Base-by-base conservation (phyloP, 2,329 filamentous ascomycete species). In the Acrocalymma vagum region DNA sequence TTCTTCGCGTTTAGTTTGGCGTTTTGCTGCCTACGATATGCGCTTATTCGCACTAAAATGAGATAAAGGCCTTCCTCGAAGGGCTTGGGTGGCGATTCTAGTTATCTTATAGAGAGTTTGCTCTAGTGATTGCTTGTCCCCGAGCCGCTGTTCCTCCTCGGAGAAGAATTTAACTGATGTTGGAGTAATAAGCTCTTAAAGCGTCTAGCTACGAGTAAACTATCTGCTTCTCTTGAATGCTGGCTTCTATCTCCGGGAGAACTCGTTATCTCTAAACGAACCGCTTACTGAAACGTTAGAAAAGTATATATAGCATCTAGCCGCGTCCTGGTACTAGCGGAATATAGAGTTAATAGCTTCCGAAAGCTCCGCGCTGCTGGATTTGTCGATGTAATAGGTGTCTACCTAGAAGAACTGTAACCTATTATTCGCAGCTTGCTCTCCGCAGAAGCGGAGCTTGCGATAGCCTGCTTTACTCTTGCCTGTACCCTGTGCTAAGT, bases 361-460 rank as follows among this genome's bases (percentile, higher is more conserved):
- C 16, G n/a, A 25, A 9, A 34, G 31, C 20, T 34, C n/a, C 22
- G 15, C 13, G 13, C 42, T 46, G 4, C 32, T 37, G 2, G 25
- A 25, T 16, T 46, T 46, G 25, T 46, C 38, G 4, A 46, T 46
- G 20, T 38, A 46, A 9, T 38, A 46, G 2, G 42, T 46, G 9
- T 46, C 42, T 11, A 34, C 21, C 23, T 9, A 37, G 34, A 29
- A 37, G 18, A 22, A 23, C 6, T 9, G 11, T 4, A 37, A 18
- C 3, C 29, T 23, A 22, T 41, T 30, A 9, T 28, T 33, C 9
- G n/a, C 17, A 29, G 38, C 38, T 35, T 41, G 38, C 10, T 29
- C 16, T 20, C 15, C 17, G 16, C 29, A 34, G 23, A 41, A 35
- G 3, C 6, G 10, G n/a, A 41, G 29, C 23, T 41, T 41, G 3